These are phyloP conservation scores for Collybia sp. DNA, from an alignment of 768 basidiomycete genomes.

Conservation along the genomic window DNA sequence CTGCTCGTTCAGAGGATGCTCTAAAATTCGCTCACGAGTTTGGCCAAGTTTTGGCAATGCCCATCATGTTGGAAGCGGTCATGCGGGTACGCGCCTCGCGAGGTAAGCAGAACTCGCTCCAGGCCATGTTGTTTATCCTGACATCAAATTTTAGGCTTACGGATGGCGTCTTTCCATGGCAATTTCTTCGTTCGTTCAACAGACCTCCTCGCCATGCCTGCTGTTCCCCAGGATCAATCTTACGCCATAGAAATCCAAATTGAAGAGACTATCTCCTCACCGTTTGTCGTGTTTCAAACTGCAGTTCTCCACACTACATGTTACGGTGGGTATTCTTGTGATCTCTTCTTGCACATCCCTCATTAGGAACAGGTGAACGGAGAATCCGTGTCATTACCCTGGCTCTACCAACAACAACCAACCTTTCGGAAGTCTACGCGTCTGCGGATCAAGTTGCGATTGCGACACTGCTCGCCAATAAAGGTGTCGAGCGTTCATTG, in stretches of 20 bases:
- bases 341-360: neutral
- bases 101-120: constrained; percentile 39
- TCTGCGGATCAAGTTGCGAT: constrained; percentile 89
- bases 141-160: constrained; percentile 51
- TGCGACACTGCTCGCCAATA: constrained; percentile 80
- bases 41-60: constrained; percentile 87
- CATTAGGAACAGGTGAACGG: constrained; percentile 52
- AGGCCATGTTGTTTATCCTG: neutral
- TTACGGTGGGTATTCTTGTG: constrained; percentile 50
- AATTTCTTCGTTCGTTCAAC: constrained; percentile 99
- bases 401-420: constrained; percentile 84
- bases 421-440: constrained; percentile 83
- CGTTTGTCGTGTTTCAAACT: constrained; percentile 92
- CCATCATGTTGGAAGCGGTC: constrained; percentile 94
- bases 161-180: constrained; percentile 97
- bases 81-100: constrained; percentile 98
- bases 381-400: constrained; percentile 89
- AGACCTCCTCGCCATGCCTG: constrained; percentile 92
- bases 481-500: constrained; percentile 86
- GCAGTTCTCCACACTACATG: constrained; percentile 93
- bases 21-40: constrained; percentile 98
- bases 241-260: constrained; percentile 96
- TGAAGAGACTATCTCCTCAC: constrained; percentile 87
- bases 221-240: constrained; percentile 94
- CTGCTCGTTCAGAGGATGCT: constrained; percentile 89